Evolutionary conservation across 768 basidiomycete genomes (phyloP).

Genomic region (Tephrocybe rancida): DNA sequence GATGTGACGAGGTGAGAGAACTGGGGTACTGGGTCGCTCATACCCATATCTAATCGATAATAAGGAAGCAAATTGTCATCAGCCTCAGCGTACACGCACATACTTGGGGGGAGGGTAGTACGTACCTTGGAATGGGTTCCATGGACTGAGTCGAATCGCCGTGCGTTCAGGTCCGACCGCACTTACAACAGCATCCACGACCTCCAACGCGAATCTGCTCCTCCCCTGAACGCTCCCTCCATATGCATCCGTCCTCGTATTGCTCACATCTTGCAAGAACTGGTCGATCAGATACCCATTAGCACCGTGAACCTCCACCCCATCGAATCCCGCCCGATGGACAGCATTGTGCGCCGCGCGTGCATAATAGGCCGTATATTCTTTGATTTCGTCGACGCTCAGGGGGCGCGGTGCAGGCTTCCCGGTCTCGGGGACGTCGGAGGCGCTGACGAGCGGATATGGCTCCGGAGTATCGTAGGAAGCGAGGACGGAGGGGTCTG

Average conservation of each 20-base stretch:
- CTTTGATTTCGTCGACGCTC: conserved; percentile 47
- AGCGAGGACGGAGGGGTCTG: conserved; percentile 31
- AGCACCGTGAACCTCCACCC: conserved; percentile 49
- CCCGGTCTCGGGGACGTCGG: conserved; percentile 24
- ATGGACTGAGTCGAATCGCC: conserved; percentile 60
- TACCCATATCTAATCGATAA: conserved; percentile 45
- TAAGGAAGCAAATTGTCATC: background rate
- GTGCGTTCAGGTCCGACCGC: conserved; percentile 55
- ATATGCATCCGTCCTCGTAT: conserved; percentile 64
- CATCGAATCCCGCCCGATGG: conserved; percentile 65
- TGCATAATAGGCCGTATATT: conserved; percentile 50
- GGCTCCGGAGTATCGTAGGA: conserved; percentile 31
- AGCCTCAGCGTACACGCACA: conserved; percentile 33
- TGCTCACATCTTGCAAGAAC: conserved; percentile 57
- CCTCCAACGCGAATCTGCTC: conserved; percentile 54
- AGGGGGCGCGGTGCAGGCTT: conserved; percentile 38
- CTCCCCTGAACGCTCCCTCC: conserved; percentile 69
- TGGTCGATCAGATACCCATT: conserved; percentile 58
- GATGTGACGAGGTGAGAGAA: conserved; percentile 50
- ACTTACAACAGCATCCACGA: conserved; percentile 49
- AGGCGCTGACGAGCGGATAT: conserved; percentile 33
- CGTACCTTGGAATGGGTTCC: conserved; percentile 42
- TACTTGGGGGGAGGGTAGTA: background rate
- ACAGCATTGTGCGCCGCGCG: conserved; percentile 58
- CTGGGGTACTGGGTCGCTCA: conserved; percentile 55